phyloP scores from a whole-genome alignment of 2,329 filamentous ascomycete genomes.

The Botrytis porri region DNA sequence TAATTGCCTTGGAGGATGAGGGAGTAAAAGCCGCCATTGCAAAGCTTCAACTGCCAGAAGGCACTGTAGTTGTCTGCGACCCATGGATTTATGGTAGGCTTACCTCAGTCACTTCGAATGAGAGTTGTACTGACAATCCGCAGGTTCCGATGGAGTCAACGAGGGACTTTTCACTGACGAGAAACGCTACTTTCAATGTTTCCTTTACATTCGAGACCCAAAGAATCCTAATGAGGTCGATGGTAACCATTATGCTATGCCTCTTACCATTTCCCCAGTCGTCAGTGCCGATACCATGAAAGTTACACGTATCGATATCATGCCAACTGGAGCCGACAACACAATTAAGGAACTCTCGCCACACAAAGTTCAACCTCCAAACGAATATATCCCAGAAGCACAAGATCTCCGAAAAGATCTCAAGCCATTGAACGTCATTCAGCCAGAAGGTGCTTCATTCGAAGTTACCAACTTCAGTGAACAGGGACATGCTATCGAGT shows the following conservation, averaged over 20 bases:
- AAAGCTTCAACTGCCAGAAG: slow-evolving; percentile 60
- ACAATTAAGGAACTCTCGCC: slow-evolving; percentile 53
- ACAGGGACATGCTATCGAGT: slow-evolving; percentile 54
- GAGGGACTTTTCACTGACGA: slow-evolving; percentile 46
- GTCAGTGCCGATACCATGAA: slow-evolving; percentile 60
- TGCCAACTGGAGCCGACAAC: slow-evolving; percentile 65
- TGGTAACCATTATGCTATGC: slow-evolving; percentile 67
- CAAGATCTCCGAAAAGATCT: slow-evolving; percentile 58
- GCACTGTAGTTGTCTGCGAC: slow-evolving; percentile 56
- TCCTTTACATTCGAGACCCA: slow-evolving; percentile 64
- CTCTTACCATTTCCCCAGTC: slow-evolving; percentile 62
- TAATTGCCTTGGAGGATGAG: slow-evolving; percentile 52
- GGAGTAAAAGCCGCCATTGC: slow-evolving; percentile 58
- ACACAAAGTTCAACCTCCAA: slow-evolving; percentile 53
- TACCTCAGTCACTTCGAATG: background rate
- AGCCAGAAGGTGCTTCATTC: slow-evolving; percentile 64
- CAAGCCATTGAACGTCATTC: slow-evolving; percentile 62
- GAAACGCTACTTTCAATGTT: slow-evolving; percentile 57
- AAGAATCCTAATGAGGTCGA: slow-evolving; percentile 57
- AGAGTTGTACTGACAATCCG: slow-evolving; percentile 8
- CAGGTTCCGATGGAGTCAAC: slow-evolving; percentile 51
- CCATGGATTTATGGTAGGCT: slow-evolving; percentile 61
- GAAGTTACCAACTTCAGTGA: slow-evolving; percentile 48
- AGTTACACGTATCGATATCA: slow-evolving; percentile 65
- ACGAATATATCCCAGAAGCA: slow-evolving; percentile 65